Conservation (phyloP, 805 yeast genomes). For the Hanseniaspora lindneri region DNA sequence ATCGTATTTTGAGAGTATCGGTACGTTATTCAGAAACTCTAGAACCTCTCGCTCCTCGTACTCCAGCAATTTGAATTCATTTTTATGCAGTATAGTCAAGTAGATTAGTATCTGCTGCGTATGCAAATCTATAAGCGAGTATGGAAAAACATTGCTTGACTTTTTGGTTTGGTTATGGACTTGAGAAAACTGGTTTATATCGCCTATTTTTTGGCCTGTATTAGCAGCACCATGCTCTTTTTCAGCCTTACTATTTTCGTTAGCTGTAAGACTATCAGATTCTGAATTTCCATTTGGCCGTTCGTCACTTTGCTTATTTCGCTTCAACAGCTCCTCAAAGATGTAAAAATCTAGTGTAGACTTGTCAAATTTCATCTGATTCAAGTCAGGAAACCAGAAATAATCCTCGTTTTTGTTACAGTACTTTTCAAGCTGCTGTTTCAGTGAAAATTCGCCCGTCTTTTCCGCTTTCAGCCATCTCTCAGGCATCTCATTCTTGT, state of each 20-base stretch:
- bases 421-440: slow-evolving; percentile 17
- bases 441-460: slow-evolving; percentile 7
- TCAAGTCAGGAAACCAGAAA: slow-evolving; percentile 31
- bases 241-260: not conserved
- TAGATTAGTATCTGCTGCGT: slow-evolving; percentile 64
- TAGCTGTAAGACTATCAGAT: not conserved
- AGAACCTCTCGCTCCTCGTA: slow-evolving; percentile 83
- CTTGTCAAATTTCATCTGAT: slow-evolving; percentile 23
- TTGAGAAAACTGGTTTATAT: not conserved
- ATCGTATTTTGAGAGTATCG: slow-evolving; percentile 28
- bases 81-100: slow-evolving; percentile 67
- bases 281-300: not conserved
- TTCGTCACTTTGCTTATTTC: slow-evolving; percentile 19
- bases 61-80: slow-evolving; percentile 66
- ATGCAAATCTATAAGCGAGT: slow-evolving; percentile 56
- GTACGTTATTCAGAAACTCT: slow-evolving; percentile 51
- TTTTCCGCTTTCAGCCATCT: slow-evolving; percentile 1
- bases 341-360: slow-evolving; percentile 25
- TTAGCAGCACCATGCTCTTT: not conserved
- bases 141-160: slow-evolving; percentile 19
- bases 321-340: slow-evolving; percentile 23
- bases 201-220: slow-evolving; percentile 2
- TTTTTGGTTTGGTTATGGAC: slow-evolving; percentile 8
- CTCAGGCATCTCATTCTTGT: slow-evolving; percentile 17
- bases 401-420: slow-evolving; percentile 23